Conservation (phyloP, 352 stramenopile genomes). For the Blastocystis sp. region DNA sequence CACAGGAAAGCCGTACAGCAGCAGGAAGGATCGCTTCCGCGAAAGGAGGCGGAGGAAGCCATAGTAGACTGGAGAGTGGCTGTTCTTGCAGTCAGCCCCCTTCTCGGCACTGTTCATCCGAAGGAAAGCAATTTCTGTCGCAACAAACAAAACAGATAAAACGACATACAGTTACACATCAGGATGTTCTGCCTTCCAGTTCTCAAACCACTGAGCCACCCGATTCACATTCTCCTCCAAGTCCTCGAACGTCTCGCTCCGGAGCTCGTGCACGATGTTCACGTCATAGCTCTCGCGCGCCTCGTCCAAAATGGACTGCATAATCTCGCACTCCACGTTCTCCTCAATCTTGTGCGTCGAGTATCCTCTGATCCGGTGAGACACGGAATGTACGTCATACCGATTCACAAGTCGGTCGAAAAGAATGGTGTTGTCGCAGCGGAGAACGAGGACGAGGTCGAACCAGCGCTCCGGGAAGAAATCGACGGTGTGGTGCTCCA, state of each 20-base stretch:
- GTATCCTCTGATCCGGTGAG: conserved; percentile 74
- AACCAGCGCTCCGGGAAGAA: conserved; percentile 86
- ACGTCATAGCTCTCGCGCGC: conserved; percentile 86
- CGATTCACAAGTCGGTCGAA: conserved; percentile 80
- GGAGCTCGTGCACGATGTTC: conserved; percentile 90
- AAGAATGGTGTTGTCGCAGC: conserved; percentile 82
- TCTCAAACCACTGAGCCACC: conserved; percentile 84
- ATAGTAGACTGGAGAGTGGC: not conserved
- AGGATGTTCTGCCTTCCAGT: conserved; percentile 80
- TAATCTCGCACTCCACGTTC: conserved; percentile 80
- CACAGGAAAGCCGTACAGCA: conserved; percentile 2
- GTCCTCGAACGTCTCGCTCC: conserved; percentile 88
- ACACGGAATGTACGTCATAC: conserved; percentile 26
- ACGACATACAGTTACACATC: conserved; percentile 60
- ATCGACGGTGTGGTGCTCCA: conserved; percentile 85
- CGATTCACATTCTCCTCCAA: conserved; percentile 90
- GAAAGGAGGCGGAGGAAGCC: not conserved
- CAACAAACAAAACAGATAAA: conserved; percentile 64
- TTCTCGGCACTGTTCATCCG: not conserved
- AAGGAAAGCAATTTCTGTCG: not conserved
- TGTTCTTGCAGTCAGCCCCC: not conserved
- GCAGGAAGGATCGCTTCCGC: not conserved
- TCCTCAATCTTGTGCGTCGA: conserved; percentile 81
- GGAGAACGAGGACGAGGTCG: conserved; percentile 81
- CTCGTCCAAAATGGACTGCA: conserved; percentile 87